These are phyloP conservation scores for Plantago major DNA, from an alignment of 257 asterid species.

Conservation along the genomic window DNA sequence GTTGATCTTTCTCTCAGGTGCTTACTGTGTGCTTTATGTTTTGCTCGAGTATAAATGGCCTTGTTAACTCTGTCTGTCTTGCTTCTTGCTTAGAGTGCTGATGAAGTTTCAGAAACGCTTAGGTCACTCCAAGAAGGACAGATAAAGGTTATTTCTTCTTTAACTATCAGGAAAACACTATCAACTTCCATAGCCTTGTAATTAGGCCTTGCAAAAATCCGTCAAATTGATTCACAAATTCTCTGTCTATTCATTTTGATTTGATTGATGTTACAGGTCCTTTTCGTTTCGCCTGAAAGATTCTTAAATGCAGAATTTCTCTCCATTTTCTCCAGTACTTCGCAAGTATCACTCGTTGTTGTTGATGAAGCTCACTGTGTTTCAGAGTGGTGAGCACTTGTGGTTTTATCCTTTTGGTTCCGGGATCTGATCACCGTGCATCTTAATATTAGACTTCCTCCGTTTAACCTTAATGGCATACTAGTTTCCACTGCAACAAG, in stretches of 20 bases:
- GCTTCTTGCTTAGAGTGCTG: slow-evolving; percentile 50
- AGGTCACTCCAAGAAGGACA: slow-evolving; percentile 64
- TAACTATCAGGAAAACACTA: not conserved
- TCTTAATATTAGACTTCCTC: slow-evolving; percentile 3
- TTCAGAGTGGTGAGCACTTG: slow-evolving; percentile 85
- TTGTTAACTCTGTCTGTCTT: slow-evolving; percentile 21
- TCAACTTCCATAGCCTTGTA: not conserved
- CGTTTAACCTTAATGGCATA: not conserved
- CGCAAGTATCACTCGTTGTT: slow-evolving; percentile 69
- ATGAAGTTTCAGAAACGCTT: slow-evolving; percentile 74
- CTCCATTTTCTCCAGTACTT: slow-evolving; percentile 52
- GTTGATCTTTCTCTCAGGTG: slow-evolving; percentile 31
- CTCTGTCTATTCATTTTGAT: slow-evolving; percentile 7
- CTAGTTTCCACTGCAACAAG: not conserved
- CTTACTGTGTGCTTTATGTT: slow-evolving; percentile 6
- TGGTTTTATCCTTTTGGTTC: slow-evolving; percentile 1
- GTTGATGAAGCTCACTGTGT: slow-evolving; percentile 98
- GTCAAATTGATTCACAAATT: slow-evolving; percentile 13
- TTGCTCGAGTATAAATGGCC: not conserved
- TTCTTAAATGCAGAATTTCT: slow-evolving; percentile 69
- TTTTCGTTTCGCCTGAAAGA: slow-evolving; percentile 98
- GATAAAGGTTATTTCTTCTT: slow-evolving; percentile 48
- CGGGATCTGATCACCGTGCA: slow-evolving; percentile 7
- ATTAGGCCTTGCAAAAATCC: not conserved
- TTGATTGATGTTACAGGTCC: slow-evolving; percentile 57